phyloP scores from a whole-genome alignment of 768 basidiomycete species.

The Tremella yokohamensis region DNA sequence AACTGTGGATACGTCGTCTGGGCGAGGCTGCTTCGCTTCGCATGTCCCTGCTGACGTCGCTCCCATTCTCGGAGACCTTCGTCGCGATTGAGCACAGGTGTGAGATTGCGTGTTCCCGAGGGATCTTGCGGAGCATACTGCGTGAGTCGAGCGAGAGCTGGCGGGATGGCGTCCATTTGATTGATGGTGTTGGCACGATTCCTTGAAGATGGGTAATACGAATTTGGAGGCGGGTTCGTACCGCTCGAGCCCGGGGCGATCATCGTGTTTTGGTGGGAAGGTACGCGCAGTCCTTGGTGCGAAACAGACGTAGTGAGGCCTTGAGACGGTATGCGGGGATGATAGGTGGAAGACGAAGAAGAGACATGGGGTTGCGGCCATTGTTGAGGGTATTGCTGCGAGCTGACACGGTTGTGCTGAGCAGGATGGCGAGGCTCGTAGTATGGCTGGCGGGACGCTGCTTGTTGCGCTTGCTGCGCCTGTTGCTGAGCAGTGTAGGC shows the following conservation, averaged over 20 bases:
- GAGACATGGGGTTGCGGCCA: constrained; percentile 23
- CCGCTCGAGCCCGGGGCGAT: constrained; percentile 10
- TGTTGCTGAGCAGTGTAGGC: constrained; percentile 84
- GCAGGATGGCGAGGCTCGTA: constrained; percentile 51
- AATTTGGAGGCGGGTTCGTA: constrained; percentile 61
- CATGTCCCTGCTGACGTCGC: constrained; percentile 63
- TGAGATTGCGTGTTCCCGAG: constrained; percentile 57
- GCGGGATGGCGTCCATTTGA: constrained; percentile 85
- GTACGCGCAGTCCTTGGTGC: constrained; percentile 15
- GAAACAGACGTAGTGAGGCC: constrained; percentile 27
- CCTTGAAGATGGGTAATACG: constrained; percentile 60
- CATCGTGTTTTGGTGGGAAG: constrained; percentile 20
- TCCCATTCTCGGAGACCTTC: constrained; percentile 97
- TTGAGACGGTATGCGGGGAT: constrained; percentile 43
- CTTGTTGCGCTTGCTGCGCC: constrained; percentile 15
- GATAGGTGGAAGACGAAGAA: constrained; percentile 16
- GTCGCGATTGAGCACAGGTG: constrained; percentile 89
- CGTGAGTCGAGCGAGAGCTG: constrained; percentile 81
- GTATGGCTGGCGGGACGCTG: constrained; percentile 29
- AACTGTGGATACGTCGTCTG: constrained; percentile 81
- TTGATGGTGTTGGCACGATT: constrained; percentile 89
- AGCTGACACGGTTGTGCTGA: constrained; percentile 7
- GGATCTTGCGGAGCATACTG: constrained; percentile 69
- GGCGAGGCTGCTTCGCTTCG: constrained; percentile 45
- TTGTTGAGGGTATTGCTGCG: constrained; percentile 7